Base-by-base conservation (phyloP, 768 basidiomycete genomes). In the Termitomyces sp. region DNA sequence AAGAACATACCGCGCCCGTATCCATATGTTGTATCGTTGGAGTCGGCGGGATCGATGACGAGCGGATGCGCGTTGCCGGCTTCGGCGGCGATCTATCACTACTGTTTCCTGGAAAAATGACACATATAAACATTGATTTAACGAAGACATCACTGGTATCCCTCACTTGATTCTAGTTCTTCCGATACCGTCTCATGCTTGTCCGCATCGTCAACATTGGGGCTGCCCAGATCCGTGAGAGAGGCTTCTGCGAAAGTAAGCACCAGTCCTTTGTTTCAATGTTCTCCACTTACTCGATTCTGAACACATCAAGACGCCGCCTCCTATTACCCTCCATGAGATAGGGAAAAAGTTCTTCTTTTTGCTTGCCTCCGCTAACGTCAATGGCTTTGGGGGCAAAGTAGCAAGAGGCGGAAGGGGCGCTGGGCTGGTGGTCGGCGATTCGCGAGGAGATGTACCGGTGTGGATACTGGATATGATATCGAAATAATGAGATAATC, bases 261-360 rank as follows among this genome's bases (percentile, higher is more conserved):
- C 37, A 26, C 24, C 4, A 32, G 16, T 53, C 37, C 24, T 39
- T 39, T 10, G 44, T 32, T 5, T 10, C 20, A 31, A 26, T 22
- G 20, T 8, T 50, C 47, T 43, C 24, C 29, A 49, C 56, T 32
- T 31, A 63, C 59, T 62, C 41, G 64, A 42, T 60, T 61, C 81
- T 32, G 57, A 53, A 59, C 78, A 79, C 76, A 90, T 78, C 69
- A 81, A 76, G n/a, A 90, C 88, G 3, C 88, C 88, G 14, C 88
- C 88, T 0, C 88, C 87, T 51, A 90, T 86, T 13, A 90, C 87
- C 43, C 88, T 78, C 88, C 88, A 90, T 4, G 80, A 77, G 46
- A 90, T 76, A 27, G 87, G 87, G 62, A 82, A 85, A 67, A 74
- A 86, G 57, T 78, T 78, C 60, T 71, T 83, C 64, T 74, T 69